Percentiles rank a stretch among this genome's conserved stretches.
Conservation (phyloP, 768 basidiomycete genomes). For the Macrolepiota dolichaula region DNA sequence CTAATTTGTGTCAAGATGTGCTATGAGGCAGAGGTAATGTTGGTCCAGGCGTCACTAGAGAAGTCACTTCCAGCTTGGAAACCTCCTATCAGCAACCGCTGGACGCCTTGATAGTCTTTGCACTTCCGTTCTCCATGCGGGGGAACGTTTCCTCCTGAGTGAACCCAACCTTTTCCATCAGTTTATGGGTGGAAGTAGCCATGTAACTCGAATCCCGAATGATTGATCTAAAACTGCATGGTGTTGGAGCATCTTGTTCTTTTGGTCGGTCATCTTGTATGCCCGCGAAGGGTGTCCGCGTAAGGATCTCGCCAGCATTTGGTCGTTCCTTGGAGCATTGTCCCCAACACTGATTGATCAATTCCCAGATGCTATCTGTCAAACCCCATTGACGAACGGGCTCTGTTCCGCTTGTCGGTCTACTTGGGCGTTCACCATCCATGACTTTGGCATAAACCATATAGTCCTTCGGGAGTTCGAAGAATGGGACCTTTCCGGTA, state of each 20-base stretch:
- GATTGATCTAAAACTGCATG: background rate
- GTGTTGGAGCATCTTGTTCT: background rate
- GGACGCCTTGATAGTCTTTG: no score
- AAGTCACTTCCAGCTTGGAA: no score
- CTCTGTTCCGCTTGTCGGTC: background rate
- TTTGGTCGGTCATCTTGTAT: background rate
- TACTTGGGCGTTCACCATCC: background rate
- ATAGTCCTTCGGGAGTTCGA: slow-evolving; percentile 8
- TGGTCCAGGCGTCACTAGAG: no score
- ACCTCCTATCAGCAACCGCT: no score
- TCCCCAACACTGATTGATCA: background rate
- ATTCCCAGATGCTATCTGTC: background rate
- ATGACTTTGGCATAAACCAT: background rate
- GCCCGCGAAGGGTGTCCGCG: background rate
- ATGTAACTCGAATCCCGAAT: background rate
- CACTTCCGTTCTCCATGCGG: no score
- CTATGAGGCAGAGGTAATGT: no score
- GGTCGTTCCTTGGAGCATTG: background rate
- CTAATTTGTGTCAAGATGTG: no score
- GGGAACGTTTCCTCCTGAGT: no score
- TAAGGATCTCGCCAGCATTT: background rate
- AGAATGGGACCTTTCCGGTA: slow-evolving; percentile 19
- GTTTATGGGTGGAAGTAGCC: background rate
- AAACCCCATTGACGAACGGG: background rate
- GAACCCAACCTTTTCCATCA: background rate